These are phyloP conservation scores for Papiliotrema fonsecae DNA, from an alignment of 1,284 basidiomycete species.

Conservation along the genomic window DNA sequence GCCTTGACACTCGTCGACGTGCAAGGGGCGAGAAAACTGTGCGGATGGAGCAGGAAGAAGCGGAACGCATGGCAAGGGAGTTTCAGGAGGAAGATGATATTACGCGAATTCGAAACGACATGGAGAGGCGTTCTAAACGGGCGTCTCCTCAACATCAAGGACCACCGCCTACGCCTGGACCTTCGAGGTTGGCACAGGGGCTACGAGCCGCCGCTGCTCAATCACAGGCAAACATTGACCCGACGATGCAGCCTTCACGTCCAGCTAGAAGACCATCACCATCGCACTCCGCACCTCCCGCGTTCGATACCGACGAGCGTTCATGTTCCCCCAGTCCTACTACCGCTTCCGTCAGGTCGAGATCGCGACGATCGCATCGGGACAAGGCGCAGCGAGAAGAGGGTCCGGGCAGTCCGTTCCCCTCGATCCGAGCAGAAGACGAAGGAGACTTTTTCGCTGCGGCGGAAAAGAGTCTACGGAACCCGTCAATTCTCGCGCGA, in stretches of 20 bases:
- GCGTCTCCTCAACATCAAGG: not conserved
- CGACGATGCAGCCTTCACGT: slow-evolving; percentile 18
- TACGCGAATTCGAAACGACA: slow-evolving; percentile 1
- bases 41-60: slow-evolving; percentile 14
- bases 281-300: slow-evolving; percentile 17
- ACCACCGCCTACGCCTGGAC: slow-evolving; percentile 9
- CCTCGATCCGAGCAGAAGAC: slow-evolving; percentile 68
- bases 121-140: slow-evolving; percentile 7
- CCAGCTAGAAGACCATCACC: no score
- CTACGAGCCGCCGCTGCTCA: slow-evolving; percentile 28
- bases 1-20: slow-evolving; percentile 62
- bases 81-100: not conserved
- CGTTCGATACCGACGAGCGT: slow-evolving; percentile 19
- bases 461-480: no score
- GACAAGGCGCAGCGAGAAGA: no score
- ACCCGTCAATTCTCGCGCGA: no score
- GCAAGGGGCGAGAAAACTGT: slow-evolving; percentile 26
- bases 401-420: slow-evolving; percentile 61
- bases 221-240: no score
- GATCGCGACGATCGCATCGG: no score
- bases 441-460: slow-evolving; percentile 73
- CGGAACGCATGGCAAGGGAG: not conserved
- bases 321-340: slow-evolving; percentile 16
- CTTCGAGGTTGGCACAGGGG: slow-evolving; percentile 37
- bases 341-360: slow-evolving; percentile 1